A percentile compares a stretch with the other conserved stretches of the same genome.
Evolutionary conservation across 768 basidiomycete genomes (phyloP).

Genomic region (Lactarius hatsudake): DNA sequence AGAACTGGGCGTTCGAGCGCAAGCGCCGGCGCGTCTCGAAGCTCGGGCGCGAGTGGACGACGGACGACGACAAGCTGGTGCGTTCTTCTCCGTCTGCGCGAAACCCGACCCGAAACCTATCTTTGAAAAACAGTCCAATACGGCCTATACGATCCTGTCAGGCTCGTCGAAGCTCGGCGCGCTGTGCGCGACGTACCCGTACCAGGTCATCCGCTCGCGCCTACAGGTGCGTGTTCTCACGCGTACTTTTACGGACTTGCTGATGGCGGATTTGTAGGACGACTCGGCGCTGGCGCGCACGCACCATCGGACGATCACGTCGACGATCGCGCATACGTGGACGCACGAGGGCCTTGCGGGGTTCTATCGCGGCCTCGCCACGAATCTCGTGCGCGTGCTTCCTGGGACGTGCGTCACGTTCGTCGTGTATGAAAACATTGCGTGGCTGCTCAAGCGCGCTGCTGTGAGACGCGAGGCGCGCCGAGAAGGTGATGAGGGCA

Average conservation of each 20-base stretch:
- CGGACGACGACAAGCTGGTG: constrained; percentile 73
- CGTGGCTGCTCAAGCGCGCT: constrained; percentile 71
- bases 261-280: constrained; percentile 44
- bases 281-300: constrained; percentile 47
- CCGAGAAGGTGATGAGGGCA: background rate
- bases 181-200: constrained; percentile 75
- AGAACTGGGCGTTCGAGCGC: constrained; percentile 79
- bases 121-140: constrained; percentile 72
- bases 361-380: constrained; percentile 94
- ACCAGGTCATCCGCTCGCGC: constrained; percentile 93
- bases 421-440: constrained; percentile 93
- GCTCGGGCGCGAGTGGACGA: constrained; percentile 61
- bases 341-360: constrained; percentile 73
- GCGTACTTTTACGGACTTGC: background rate
- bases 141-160: constrained; percentile 88
- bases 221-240: constrained; percentile 62
- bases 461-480: constrained; percentile 50
- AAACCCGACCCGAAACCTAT: too few relatives aligned
- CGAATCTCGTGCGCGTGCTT: constrained; percentile 90
- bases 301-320: constrained; percentile 75
- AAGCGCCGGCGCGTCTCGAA: constrained; percentile 62
- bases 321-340: constrained; percentile 80
- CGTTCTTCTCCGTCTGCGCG: too few relatives aligned
- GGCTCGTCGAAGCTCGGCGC: constrained; percentile 81
- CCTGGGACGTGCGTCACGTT: constrained; percentile 98